A percentile compares a stretch with the other conserved stretches of the same genome.
Conservation (phyloP, 202 grass and related monocot genomes). For the Musa balbisiana region DNA sequence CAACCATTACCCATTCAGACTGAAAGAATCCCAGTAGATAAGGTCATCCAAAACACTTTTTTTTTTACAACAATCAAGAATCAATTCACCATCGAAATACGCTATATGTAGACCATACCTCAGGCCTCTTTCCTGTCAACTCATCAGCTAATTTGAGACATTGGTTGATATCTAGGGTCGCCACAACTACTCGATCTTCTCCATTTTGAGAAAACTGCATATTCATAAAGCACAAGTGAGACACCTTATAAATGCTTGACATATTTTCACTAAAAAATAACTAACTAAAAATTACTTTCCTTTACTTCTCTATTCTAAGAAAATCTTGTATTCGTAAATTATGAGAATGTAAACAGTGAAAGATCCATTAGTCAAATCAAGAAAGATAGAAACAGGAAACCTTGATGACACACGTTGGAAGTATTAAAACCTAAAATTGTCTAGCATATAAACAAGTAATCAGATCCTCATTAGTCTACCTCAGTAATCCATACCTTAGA, state of each 20-base stretch:
- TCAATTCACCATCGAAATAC: not conserved
- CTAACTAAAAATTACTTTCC: not conserved
- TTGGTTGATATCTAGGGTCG: conserved; percentile 79
- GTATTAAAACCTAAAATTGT: not conserved
- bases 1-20: too few relatives aligned
- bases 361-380: too few relatives aligned
- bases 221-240: conserved; percentile 15
- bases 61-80: too few relatives aligned
- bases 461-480: not conserved
- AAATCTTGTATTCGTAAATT: too few relatives aligned
- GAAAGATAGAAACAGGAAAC: not conserved
- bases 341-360: too few relatives aligned
- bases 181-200: conserved; percentile 66
- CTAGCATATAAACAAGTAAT: not conserved
- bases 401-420: not conserved
- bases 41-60: too few relatives aligned
- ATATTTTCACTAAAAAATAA: conserved; percentile 12
- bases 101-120: conserved; percentile 35
- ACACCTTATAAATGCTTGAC: not conserved
- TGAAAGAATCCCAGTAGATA: too few relatives aligned
- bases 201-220: conserved; percentile 68
- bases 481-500: not conserved
- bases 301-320: too few relatives aligned
- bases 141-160: conserved; percentile 69
- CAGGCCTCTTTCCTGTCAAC: conserved; percentile 58